A percentile compares a stretch with the other conserved stretches of the same genome.
Evolutionary conservation across 441 rosid species (phyloP).

Genomic region (Gossypium aridum): DNA sequence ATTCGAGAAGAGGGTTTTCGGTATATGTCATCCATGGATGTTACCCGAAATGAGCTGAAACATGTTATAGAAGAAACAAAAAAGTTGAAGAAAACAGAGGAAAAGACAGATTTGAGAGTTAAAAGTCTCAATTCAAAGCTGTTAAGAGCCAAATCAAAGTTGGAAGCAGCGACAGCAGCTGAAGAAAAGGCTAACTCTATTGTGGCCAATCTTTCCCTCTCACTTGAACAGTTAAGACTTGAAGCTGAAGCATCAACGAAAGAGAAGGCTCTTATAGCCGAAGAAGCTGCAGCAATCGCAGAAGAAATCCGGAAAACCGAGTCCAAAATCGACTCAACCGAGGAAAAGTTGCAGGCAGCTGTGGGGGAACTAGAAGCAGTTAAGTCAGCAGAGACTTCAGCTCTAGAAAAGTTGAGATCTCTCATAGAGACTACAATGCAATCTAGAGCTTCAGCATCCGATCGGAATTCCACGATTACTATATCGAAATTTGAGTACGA

Average conservation of each 20-base stretch:
- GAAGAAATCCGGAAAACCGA: conserved; percentile 43
- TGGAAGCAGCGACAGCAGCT: conserved; percentile 43
- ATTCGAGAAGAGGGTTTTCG: conserved; percentile 49
- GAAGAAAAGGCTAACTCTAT: conserved; percentile 51
- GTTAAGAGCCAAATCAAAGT: conserved; percentile 57
- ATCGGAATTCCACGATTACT: conserved; percentile 35
- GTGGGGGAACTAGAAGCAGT: conserved; percentile 56
- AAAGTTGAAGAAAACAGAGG: conserved; percentile 35
- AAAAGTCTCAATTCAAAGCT: conserved; percentile 63
- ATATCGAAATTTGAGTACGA: conserved; percentile 77
- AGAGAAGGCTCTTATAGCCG: conserved; percentile 36
- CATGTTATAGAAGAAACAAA: conserved; percentile 42
- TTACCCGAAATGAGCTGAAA: conserved; percentile 51
- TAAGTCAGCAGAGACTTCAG: conserved; percentile 47
- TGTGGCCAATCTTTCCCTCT: conserved; percentile 39
- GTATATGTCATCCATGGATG: conserved; percentile 61
- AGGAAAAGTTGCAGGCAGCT: conserved; percentile 47
- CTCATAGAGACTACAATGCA: conserved; percentile 38
- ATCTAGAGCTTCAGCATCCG: conserved; percentile 43
- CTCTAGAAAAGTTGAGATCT: conserved; percentile 43
- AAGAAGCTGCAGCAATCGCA: conserved; percentile 44
- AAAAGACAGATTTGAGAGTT: conserved; percentile 39
- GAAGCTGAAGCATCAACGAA: conserved; percentile 53
- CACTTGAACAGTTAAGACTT: conserved; percentile 53
- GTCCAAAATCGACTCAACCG: conserved; percentile 37